Evolutionary conservation across 2,329 filamentous ascomycete genomes (phyloP).

Genomic region (Venturiaceae sp.): DNA sequence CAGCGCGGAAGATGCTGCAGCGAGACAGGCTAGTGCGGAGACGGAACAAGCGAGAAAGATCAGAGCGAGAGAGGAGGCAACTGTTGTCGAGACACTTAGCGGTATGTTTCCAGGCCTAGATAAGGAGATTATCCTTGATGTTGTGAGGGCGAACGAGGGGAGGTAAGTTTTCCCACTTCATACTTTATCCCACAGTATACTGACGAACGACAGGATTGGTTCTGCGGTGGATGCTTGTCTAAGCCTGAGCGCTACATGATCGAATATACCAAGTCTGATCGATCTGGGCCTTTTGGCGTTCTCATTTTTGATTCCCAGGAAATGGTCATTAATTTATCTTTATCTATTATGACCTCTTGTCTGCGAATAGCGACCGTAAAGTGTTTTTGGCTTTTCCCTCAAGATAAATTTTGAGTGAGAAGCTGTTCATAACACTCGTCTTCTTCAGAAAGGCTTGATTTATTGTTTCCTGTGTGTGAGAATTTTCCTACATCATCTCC

Average conservation of each 20-base stretch:
- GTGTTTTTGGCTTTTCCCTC: too few relatives aligned
- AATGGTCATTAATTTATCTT: neutral
- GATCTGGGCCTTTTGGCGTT: neutral
- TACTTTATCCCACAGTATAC: neutral
- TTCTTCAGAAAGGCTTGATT: too few relatives aligned
- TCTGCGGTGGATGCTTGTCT: conserved; percentile 39
- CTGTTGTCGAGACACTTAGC: conserved; percentile 85
- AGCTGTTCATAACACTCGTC: too few relatives aligned
- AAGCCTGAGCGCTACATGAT: conserved; percentile 14
- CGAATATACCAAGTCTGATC: neutral
- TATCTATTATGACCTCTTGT: too few relatives aligned
- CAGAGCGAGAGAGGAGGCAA: conserved; percentile 74
- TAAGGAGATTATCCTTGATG: conserved; percentile 89
- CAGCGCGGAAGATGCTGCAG: conserved; percentile 78
- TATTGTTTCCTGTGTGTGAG: too few relatives aligned
- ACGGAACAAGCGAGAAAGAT: conserved; percentile 77
- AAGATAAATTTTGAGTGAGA: too few relatives aligned
- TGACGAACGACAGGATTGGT: conserved; percentile 24
- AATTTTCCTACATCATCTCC: too few relatives aligned
- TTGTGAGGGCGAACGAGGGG: conserved; percentile 91
- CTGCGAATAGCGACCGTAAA: too few relatives aligned
- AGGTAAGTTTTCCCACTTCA: conserved; percentile 48
- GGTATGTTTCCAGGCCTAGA: conserved; percentile 97
- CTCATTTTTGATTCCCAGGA: neutral
- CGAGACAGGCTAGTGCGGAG: conserved; percentile 83